Evolutionary conservation across 768 basidiomycete species (phyloP).

Genomic region (Gymnopilus junonius): DNA sequence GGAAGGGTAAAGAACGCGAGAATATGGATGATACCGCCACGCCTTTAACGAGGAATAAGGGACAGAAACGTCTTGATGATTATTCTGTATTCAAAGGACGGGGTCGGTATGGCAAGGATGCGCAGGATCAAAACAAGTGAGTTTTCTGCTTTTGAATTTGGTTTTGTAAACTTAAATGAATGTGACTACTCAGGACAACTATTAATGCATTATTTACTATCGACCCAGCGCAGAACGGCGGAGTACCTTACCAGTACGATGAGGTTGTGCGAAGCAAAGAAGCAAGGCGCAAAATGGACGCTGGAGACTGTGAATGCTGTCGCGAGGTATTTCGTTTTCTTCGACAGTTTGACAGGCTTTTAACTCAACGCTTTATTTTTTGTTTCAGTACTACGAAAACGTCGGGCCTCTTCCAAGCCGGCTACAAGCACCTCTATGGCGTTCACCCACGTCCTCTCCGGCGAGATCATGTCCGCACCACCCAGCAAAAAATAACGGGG

Average conservation of each 20-base stretch:
- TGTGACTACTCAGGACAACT: conserved; percentile 31
- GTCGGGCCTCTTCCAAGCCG: conserved; percentile 72
- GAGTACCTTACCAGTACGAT: conserved; percentile 70
- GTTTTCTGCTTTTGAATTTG: conserved; percentile 12
- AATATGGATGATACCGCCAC: conserved; percentile 18
- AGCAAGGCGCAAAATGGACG: conserved; percentile 69
- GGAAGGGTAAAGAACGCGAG: conserved; percentile 27
- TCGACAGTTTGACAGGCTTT: neutral
- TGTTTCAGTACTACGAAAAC: conserved; percentile 77
- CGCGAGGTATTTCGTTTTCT: conserved; percentile 52
- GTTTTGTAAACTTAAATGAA: neutral
- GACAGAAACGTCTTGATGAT: conserved; percentile 33
- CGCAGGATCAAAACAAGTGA: conserved; percentile 27
- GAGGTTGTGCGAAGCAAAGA: conserved; percentile 74
- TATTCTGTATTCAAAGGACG: conserved; percentile 59
- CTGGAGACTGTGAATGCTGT: conserved; percentile 83
- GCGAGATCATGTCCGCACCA: conserved; percentile 34
- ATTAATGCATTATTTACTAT: conserved; percentile 74
- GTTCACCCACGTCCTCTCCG: conserved; percentile 53
- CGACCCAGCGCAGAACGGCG: conserved; percentile 66
- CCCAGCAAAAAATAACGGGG: conserved; percentile 1
- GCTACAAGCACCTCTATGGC: conserved; percentile 75
- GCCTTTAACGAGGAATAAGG: conserved; percentile 23
- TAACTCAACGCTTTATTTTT: neutral
- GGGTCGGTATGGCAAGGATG: conserved; percentile 57